These are phyloP conservation scores for Eucalyptus polyanthemos DNA, from an alignment of 345 rosid species.

Conservation along the genomic window DNA sequence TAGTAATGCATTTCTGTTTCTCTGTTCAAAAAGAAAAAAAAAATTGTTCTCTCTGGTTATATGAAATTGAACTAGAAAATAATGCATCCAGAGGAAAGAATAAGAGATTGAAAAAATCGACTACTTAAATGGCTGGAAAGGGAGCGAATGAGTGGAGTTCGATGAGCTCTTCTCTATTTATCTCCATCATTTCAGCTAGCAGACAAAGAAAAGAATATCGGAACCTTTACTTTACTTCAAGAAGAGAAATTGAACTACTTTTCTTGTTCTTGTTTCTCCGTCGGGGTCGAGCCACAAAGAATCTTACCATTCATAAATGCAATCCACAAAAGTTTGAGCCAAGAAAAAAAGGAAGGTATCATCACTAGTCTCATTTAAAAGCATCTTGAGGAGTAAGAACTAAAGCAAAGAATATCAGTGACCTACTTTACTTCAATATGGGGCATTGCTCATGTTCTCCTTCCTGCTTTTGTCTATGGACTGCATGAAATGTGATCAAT, in stretches of 20 bases:
- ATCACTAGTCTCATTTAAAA: not conserved
- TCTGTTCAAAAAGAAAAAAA: too few relatives aligned
- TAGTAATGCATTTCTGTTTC: too few relatives aligned
- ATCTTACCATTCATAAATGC: not conserved
- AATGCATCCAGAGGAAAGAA: slow-evolving; percentile 19
- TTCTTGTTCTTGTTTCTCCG: not conserved
- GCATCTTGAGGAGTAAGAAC: too few relatives aligned
- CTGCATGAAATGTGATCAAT: not conserved
- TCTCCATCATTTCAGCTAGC: not conserved
- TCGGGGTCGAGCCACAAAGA: not conserved
- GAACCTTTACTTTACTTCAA: not conserved
- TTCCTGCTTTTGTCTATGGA: not conserved
- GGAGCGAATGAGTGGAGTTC: not conserved
- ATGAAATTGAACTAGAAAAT: slow-evolving; percentile 47
- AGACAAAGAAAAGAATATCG: not conserved
- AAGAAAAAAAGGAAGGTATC: not conserved
- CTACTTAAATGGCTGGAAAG: not conserved
- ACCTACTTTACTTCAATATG: not conserved
- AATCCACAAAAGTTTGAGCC: not conserved
- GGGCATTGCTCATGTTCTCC: not conserved
- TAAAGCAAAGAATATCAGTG: not conserved
- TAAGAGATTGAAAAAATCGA: not conserved
- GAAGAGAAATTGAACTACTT: not conserved
- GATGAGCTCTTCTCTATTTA: too few relatives aligned
- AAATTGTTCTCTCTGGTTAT: too few relatives aligned